These are phyloP conservation scores for Orobanche coerulescens DNA, from an alignment of 257 asterid species.

Conservation along the genomic window DNA sequence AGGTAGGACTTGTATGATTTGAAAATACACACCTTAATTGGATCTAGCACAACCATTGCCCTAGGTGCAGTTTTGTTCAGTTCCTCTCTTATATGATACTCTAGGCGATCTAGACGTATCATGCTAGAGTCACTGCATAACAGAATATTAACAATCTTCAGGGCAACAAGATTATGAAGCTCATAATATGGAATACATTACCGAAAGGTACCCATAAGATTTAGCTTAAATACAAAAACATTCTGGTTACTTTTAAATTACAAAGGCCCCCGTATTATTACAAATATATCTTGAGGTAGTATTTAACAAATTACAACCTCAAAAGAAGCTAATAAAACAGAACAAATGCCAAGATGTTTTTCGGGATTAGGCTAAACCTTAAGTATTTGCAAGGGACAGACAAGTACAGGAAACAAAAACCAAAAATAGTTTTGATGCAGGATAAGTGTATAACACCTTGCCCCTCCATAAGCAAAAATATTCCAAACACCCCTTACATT, in stretches of 20 bases:
- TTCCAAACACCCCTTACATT: no score
- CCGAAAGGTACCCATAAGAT: not conserved
- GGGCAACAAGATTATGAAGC: slow-evolving; percentile 6
- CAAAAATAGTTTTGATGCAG: not conserved
- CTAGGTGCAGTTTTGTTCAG: slow-evolving; percentile 77
- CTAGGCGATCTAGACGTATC: slow-evolving; percentile 78
- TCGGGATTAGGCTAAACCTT: not conserved
- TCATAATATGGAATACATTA: not conserved
- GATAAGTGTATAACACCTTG: not conserved
- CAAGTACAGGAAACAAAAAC: not conserved
- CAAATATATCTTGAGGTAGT: not conserved
- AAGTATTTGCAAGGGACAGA: not conserved
- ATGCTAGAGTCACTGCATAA: slow-evolving; percentile 71
- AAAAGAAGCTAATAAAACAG: not conserved
- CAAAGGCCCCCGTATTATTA: no score
- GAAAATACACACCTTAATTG: slow-evolving; percentile 56
- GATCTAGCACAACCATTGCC: slow-evolving; percentile 78
- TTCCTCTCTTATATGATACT: slow-evolving; percentile 87
- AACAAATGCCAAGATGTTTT: not conserved
- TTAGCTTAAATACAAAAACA: not conserved
- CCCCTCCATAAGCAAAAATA: not conserved
- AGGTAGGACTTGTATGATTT: not conserved
- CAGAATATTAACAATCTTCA: slow-evolving; percentile 17
- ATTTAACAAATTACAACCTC: not conserved
- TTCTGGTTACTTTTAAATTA: not conserved